Evolutionary conservation across 176 grass and related monocot species (phyloP).

Genomic region (Avena atlantica): DNA sequence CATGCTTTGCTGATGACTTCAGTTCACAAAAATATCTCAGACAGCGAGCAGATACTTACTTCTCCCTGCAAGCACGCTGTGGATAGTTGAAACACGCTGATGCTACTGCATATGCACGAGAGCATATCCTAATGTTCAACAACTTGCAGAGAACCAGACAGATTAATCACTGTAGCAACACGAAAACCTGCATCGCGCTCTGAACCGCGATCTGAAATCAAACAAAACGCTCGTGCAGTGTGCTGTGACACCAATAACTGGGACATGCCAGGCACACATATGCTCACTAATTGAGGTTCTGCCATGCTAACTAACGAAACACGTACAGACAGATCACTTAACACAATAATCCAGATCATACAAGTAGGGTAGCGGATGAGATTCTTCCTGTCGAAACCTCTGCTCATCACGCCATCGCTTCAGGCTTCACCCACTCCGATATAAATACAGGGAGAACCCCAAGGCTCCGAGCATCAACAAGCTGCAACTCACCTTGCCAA

Average conservation of each 20-base stretch:
- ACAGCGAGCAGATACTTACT: no score
- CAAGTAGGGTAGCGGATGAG: constrained; percentile 8
- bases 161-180: constrained; percentile 28
- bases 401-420: neutral
- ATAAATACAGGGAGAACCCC: constrained; percentile 28
- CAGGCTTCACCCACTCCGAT: neutral
- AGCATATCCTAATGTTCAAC: neutral
- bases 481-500: constrained; percentile 14
- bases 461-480: constrained; percentile 34
- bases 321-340: constrained; percentile 17
- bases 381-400: constrained; percentile 41
- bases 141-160: neutral
- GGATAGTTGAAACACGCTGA: no score
- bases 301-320: neutral
- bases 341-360: neutral
- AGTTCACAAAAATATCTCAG: no score
- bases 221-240: constrained; percentile 15
- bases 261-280: constrained; percentile 43
- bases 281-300: neutral
- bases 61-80: no score
- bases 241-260: constrained; percentile 36
- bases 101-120: no score
- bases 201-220: constrained; percentile 14
- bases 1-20: no score
- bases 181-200: no score